These are phyloP conservation scores for Mycena kentingensis DNA, from an alignment of 768 basidiomycete species.

Conservation along the genomic window DNA sequence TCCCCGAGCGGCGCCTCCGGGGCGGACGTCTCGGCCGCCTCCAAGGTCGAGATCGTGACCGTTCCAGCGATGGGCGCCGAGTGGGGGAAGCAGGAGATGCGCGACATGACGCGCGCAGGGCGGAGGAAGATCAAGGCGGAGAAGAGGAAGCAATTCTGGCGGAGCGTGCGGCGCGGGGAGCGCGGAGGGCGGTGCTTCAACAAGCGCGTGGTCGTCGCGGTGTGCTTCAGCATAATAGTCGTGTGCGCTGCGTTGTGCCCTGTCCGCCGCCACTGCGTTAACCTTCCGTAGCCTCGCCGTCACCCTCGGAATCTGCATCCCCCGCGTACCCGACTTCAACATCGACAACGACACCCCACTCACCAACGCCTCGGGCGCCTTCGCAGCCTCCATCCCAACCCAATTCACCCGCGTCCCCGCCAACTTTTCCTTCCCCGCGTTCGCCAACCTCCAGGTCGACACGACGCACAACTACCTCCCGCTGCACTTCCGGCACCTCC, in stretches of 20 bases:
- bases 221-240: constrained; percentile 59
- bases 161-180: constrained; percentile 76
- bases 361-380: constrained; percentile 55
- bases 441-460: constrained; percentile 74
- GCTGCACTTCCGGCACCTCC: constrained; percentile 66
- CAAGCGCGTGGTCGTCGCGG: constrained; percentile 68
- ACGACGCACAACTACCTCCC: constrained; percentile 78
- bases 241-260: background rate
- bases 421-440: constrained; percentile 88
- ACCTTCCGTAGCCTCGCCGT: constrained; percentile 56
- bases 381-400: constrained; percentile 56
- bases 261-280: constrained; percentile 7
- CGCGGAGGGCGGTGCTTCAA: constrained; percentile 83
- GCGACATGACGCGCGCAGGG: constrained; percentile 72
- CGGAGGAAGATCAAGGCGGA: constrained; percentile 63
- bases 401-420: constrained; percentile 77
- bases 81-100: constrained; percentile 84
- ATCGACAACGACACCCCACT: constrained; percentile 65
- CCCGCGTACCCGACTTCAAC: constrained; percentile 74
- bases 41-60: constrained; percentile 84
- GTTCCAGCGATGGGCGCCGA: constrained; percentile 91
- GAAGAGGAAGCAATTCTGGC: constrained; percentile 60
- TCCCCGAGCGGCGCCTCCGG: no score
- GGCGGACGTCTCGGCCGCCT: constrained; percentile 36
- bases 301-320: constrained; percentile 76